Percentiles rank a stretch among this genome's conserved stretches.
phyloP scores from a whole-genome alignment of 768 basidiomycete genomes.

The Crucibulum laeve region DNA sequence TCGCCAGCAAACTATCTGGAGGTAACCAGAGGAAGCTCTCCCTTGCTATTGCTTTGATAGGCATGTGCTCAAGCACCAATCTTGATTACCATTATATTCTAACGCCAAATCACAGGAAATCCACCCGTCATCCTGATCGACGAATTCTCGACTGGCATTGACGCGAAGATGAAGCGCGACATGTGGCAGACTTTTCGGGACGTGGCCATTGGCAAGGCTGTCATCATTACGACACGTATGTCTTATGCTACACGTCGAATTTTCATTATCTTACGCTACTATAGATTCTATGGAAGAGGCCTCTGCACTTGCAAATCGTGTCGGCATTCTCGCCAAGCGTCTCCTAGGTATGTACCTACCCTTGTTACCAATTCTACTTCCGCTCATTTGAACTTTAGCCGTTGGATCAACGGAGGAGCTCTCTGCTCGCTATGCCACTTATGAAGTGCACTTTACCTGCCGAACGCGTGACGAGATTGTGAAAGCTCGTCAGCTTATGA shows the following conservation, averaged over 20 bases:
- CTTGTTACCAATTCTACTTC: conserved; percentile 7
- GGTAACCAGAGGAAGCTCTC: conserved; percentile 69
- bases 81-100: neutral
- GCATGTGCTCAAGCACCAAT: conserved; percentile 21
- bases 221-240: conserved; percentile 60
- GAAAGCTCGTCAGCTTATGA: conserved; percentile 58
- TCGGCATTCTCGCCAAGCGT: conserved; percentile 17
- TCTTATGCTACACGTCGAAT: conserved; percentile 33
- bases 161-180: conserved; percentile 69
- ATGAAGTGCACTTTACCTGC: conserved; percentile 75
- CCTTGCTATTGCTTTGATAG: conserved; percentile 65
- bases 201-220: conserved; percentile 54
- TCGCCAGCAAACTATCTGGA: conserved; percentile 65
- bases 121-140: conserved; percentile 68
- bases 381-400: neutral
- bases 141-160: conserved; percentile 71
- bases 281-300: conserved; percentile 23
- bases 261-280: conserved; percentile 19
- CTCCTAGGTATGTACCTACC: conserved; percentile 13
- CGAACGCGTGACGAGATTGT: conserved; percentile 56
- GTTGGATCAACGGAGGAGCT: conserved; percentile 38
- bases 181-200: conserved; percentile 66
- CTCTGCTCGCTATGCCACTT: conserved; percentile 62
- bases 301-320: conserved; percentile 18
- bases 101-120: conserved; percentile 37